Percentiles rank a stretch among this genome's conserved stretches.
These are phyloP conservation scores for Russula earlei DNA, from an alignment of 768 basidiomycete species.

Conservation along the genomic window DNA sequence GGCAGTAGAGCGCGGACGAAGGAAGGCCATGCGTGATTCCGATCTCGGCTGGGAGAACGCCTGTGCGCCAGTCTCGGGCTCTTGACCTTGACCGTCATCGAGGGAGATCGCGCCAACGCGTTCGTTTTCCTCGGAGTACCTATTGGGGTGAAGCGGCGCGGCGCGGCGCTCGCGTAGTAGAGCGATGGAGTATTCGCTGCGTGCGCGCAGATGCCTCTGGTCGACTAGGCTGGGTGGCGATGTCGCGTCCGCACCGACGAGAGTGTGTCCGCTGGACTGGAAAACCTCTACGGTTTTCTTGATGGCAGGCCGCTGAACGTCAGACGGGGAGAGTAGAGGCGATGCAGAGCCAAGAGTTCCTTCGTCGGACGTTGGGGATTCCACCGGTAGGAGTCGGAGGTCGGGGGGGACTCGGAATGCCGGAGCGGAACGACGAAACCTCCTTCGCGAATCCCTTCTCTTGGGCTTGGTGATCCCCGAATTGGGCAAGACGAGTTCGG, in stretches of 20 bases:
- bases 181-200: neutral
- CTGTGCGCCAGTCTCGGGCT: neutral
- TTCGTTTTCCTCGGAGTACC: neutral
- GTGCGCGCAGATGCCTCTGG: neutral
- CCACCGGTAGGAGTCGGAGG: neutral
- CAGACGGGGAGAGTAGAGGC: neutral
- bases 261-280: neutral
- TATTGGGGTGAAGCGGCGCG: neutral
- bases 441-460: neutral
- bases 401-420: neutral
- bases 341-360: neutral
- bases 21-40: neutral
- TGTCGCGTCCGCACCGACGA: neutral
- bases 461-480: neutral
- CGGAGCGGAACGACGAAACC: neutral
- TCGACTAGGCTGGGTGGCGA: neutral
- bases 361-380: neutral
- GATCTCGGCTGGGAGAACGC: neutral
- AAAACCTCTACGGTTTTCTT: neutral
- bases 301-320: neutral
- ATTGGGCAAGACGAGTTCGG: constrained; percentile 3
- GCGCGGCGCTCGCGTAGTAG: neutral
- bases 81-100: neutral
- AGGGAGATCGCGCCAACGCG: neutral
- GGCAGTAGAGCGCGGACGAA: neutral